Percentiles rank a stretch among this genome's conserved stretches.
Conservation (phyloP, 106 monocot species). For the Xerophyta viscosa region DNA sequence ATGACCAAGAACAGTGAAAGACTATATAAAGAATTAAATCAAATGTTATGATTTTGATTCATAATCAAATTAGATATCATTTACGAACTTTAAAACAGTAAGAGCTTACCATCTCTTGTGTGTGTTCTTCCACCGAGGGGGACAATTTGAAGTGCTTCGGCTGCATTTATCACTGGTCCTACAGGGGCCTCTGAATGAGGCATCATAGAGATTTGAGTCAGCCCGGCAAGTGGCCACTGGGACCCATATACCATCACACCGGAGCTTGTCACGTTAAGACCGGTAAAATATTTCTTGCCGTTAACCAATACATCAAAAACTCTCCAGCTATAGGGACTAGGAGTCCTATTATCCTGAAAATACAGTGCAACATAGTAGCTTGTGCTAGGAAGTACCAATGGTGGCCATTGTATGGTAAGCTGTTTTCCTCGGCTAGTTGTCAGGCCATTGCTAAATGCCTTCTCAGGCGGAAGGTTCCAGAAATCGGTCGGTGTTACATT, state of each 20-base stretch:
- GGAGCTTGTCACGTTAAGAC: constrained; percentile 57
- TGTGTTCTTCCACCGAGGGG: constrained; percentile 31
- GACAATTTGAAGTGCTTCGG: constrained; percentile 45
- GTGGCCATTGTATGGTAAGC: constrained; percentile 55
- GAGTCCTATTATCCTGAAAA: constrained; percentile 81
- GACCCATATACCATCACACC: constrained; percentile 66
- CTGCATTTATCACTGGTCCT: constrained; percentile 84
- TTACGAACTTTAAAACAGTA: not conserved
- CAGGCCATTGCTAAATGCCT: constrained; percentile 35
- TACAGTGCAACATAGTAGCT: constrained; percentile 85
- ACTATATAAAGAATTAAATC: too few relatives aligned
- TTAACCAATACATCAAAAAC: constrained; percentile 73
- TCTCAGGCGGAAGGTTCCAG: constrained; percentile 71
- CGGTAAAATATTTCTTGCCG: constrained; percentile 34
- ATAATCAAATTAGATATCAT: too few relatives aligned
- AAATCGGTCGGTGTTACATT: constrained; percentile 49
- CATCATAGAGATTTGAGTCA: constrained; percentile 43
- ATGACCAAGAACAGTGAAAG: too few relatives aligned
- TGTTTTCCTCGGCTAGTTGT: constrained; percentile 69
- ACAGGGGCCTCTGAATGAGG: constrained; percentile 52
- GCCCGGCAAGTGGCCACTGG: constrained; percentile 64
- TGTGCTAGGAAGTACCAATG: constrained; percentile 38
- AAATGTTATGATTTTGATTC: not conserved
- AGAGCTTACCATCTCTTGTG: constrained; percentile 44
- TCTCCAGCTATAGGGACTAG: constrained; percentile 78